Evolutionary conservation across 148 eudicot species (phyloP).

Genomic region (Euryodendron excelsum): DNA sequence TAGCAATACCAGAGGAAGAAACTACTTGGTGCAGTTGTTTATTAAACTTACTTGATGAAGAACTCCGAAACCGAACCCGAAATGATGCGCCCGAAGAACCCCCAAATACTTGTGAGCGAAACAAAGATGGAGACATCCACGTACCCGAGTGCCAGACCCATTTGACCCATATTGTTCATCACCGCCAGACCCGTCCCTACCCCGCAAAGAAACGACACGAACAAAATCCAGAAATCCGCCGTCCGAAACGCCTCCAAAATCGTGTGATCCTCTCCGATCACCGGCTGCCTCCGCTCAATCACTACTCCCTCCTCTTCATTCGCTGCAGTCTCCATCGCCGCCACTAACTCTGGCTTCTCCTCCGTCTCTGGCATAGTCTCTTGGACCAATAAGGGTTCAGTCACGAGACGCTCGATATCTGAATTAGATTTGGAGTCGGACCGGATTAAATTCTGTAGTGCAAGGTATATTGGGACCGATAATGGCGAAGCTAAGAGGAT

Average conservation of each 20-base stretch:
- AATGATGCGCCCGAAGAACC: slow-evolving; percentile 85
- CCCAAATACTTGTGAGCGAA: slow-evolving; percentile 82
- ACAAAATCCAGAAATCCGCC: slow-evolving; percentile 84
- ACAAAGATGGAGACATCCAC: slow-evolving; percentile 84
- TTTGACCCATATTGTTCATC: slow-evolving; percentile 93
- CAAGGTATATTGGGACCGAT: slow-evolving; percentile 48
- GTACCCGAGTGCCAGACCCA: slow-evolving; percentile 90
- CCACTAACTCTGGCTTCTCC: slow-evolving; percentile 11
- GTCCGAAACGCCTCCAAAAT: slow-evolving; percentile 66
- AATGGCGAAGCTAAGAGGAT: slow-evolving; percentile 59
- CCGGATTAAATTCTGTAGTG: slow-evolving; percentile 8
- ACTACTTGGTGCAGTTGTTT: not conserved
- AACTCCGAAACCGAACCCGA: slow-evolving; percentile 86
- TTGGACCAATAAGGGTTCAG: slow-evolving; percentile 43
- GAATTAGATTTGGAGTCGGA: slow-evolving; percentile 15
- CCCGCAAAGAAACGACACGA: slow-evolving; percentile 79
- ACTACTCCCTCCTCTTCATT: slow-evolving; percentile 11
- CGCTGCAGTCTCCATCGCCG: not conserved
- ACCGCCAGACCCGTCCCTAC: slow-evolving; percentile 89
- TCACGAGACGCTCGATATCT: slow-evolving; percentile 31
- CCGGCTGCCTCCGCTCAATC: slow-evolving; percentile 37
- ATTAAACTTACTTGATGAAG: slow-evolving; percentile 82
- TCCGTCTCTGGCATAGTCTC: slow-evolving; percentile 13
- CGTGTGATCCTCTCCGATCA: slow-evolving; percentile 90
- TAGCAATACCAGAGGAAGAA: not conserved